Base-by-base conservation (phyloP, 208 protist species). In the Wallacemonas sp. region DNA sequence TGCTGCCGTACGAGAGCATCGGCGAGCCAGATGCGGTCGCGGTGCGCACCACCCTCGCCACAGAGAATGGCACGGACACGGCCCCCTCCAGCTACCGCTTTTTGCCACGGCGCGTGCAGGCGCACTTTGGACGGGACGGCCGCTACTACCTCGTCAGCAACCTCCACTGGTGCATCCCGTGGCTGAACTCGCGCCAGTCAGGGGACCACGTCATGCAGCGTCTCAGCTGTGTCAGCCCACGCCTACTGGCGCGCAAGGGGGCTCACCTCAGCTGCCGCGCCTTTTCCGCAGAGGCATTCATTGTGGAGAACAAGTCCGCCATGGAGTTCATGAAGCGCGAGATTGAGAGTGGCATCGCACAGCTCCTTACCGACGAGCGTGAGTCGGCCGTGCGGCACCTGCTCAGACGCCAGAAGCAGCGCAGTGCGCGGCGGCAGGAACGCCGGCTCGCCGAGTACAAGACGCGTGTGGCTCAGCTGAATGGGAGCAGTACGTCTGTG, bases 111-210 rank as follows among this genome's bases (percentile, higher is more conserved):
- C 49, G 47, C 24, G 74, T 84, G 38, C 70, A 68, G 48, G 67
- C 56, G 2, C 78, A 84, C 73, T 74, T 77, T 41, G 78, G 66
- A 11, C 68, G 76, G 34, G 72, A 84, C 29, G 73, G 73, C 2
- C 78, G 78, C 27, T 80, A 80, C 64, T 84, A 84, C 61, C 74
- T 84, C 38, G 17, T 84, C 23, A 58, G 68, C 34, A 84, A 84
- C 71, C 60, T 71, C 21, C 58, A 68, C 52, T 84, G 78, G 78
- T 67, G 73, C 17, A 43, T 67, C 12, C 73, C 65, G 65, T 84
- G 78, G 78, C 66, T 84, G 6, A 70, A 65, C 62, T 78, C 72
- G 0, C 62, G 68, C 0, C 65, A 46, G 3, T 56, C 48, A 17
- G 30, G 55, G 39, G 66, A 76, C 56, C 54, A 61, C 54, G 57